These are phyloP conservation scores for Yamadazyma diospyri DNA, from an alignment of 1,139 yeast species.

Conservation along the genomic window DNA sequence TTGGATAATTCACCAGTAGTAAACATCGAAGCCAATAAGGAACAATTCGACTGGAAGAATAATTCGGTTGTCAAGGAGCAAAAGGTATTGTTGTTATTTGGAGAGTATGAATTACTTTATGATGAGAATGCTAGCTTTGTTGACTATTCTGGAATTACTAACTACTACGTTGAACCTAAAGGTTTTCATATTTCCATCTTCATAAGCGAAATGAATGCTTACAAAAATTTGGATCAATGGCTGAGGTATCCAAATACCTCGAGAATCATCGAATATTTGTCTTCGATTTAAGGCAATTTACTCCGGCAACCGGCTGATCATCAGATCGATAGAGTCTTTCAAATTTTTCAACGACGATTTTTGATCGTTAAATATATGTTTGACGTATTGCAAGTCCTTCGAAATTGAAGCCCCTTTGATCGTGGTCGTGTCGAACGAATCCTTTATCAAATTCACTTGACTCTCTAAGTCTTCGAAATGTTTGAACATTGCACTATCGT, in stretches of 20 bases:
- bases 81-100: slow-evolving; percentile 25
- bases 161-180: slow-evolving; percentile 16
- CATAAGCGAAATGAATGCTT: slow-evolving; percentile 27
- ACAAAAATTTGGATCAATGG: slow-evolving; percentile 14
- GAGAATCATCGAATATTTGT: background rate
- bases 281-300: background rate
- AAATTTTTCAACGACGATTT: slow-evolving; percentile 5
- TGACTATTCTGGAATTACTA: slow-evolving; percentile 14
- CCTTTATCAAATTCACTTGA: slow-evolving; percentile 13
- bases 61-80: slow-evolving; percentile 22
- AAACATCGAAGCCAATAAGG: slow-evolving; percentile 7
- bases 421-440: slow-evolving; percentile 2
- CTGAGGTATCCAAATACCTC: background rate
- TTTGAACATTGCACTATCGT: slow-evolving; percentile 4
- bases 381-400: slow-evolving; percentile 4
- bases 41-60: slow-evolving; percentile 22
- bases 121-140: slow-evolving; percentile 20
- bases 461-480: slow-evolving; percentile 7
- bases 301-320: too few species aligned
- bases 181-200: slow-evolving; percentile 31
- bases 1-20: slow-evolving; percentile 6
- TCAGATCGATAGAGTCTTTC: slow-evolving; percentile 6
- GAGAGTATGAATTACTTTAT: slow-evolving; percentile 34
- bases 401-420: background rate
- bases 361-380: slow-evolving; percentile 6